Evolutionary conservation across 352 stramenopile genomes (phyloP).

Genomic region (Phytopythium aichiense): DNA sequence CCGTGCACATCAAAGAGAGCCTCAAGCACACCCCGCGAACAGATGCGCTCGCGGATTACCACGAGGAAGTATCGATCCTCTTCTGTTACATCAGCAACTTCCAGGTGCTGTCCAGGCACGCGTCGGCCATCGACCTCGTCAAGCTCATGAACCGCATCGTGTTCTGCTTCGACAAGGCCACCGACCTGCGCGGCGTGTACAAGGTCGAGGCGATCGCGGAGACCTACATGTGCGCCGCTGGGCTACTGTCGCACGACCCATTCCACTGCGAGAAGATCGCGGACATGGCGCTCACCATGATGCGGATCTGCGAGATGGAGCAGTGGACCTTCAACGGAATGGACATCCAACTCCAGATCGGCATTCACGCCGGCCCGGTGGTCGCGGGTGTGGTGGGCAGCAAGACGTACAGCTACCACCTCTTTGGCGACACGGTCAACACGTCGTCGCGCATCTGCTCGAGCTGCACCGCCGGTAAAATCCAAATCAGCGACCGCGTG

Average conservation of each 20-base stretch:
- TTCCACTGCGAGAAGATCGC: constrained; percentile 73
- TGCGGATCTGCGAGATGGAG: constrained; percentile 65
- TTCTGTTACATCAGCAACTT: constrained; percentile 87
- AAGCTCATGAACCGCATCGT: constrained; percentile 86
- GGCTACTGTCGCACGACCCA: constrained; percentile 52
- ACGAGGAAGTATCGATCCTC: constrained; percentile 78
- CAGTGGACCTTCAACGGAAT: constrained; percentile 67
- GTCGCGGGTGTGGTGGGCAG: constrained; percentile 80
- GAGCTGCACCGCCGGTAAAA: constrained; percentile 50
- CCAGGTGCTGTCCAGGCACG: constrained; percentile 53
- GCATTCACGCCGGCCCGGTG: constrained; percentile 76
- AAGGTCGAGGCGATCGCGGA: constrained; percentile 87
- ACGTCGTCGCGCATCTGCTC: constrained; percentile 79
- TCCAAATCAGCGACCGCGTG: constrained; percentile 64
- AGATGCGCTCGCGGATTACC: constrained; percentile 61
- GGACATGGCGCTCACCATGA: constrained; percentile 74
- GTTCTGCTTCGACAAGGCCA: constrained; percentile 80
- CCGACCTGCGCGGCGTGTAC: constrained; percentile 66
- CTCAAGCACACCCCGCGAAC: constrained; percentile 60
- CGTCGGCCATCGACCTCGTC: constrained; percentile 72
- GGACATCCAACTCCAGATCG: constrained; percentile 78
- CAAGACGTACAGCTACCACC: constrained; percentile 80
- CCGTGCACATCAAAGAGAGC: constrained; percentile 71
- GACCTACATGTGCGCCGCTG: constrained; percentile 81
- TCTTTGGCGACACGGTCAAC: constrained; percentile 86